Conservation (phyloP, 345 rosid genomes). For the Euphorbia lathyris region DNA sequence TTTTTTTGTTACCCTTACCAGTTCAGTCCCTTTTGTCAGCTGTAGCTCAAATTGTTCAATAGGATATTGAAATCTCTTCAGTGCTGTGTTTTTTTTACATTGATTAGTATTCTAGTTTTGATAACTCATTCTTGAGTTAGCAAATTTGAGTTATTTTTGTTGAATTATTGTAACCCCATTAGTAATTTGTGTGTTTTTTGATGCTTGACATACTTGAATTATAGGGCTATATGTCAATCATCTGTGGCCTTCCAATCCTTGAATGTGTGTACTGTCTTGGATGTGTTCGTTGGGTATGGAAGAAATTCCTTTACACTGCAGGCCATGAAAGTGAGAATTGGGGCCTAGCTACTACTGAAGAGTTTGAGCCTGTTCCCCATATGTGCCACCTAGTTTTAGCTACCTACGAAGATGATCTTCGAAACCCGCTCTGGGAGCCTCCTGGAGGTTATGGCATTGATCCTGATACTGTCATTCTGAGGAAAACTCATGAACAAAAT, state of each 20-base stretch:
- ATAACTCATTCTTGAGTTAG: background rate
- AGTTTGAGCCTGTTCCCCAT: slow-evolving; percentile 76
- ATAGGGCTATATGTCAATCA: slow-evolving; percentile 69
- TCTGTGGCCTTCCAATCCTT: slow-evolving; percentile 74
- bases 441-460: slow-evolving; percentile 79
- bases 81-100: background rate
- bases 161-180: no score
- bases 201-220: slow-evolving; percentile 30
- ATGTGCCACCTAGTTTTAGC: slow-evolving; percentile 71
- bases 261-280: slow-evolving; percentile 90
- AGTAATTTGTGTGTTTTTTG: slow-evolving; percentile 1
- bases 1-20: background rate
- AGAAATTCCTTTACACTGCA: slow-evolving; percentile 81
- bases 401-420: slow-evolving; percentile 74
- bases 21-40: background rate
- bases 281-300: slow-evolving; percentile 85
- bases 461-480: slow-evolving; percentile 58
- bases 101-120: background rate
- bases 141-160: slow-evolving; percentile 3
- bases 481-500: slow-evolving; percentile 62
- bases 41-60: background rate
- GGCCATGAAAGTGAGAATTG: slow-evolving; percentile 87
- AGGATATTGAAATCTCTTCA: background rate
- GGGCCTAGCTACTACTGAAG: slow-evolving; percentile 75
- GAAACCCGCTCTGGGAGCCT: slow-evolving; percentile 78